Base-by-base conservation (phyloP, 306 rosid genomes). In the Prinsepia uniflora region DNA sequence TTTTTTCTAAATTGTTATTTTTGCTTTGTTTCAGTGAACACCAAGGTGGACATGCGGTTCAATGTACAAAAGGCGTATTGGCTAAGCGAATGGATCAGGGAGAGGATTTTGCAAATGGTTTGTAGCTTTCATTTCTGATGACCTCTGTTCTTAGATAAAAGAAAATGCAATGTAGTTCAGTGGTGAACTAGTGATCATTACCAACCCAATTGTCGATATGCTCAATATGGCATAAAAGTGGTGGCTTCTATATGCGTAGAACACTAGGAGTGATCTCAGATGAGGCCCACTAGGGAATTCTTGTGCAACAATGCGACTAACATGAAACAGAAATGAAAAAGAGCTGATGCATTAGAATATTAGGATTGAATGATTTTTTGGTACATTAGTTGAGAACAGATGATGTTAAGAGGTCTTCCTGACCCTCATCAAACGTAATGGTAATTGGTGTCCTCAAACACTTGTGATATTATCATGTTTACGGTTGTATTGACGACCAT, bases 11-110 rank as follows among this genome's bases (percentile, higher is more conserved):
- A 19, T 49, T 75, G 12, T 55, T 52, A 10, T 34, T 76, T 67
- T 69, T 18, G n/a, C 48, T 34, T 46, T 36, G 18, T 11, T 75
- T 58, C 92, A 88, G 98, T 94, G 87, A 94, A 90, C 75, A 94
- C 97, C 18, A 89, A 94, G 94, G 97, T 94, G 75, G 98, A 94
- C 71, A 94, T 94, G 98, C 97, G 98, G 19, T 94, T 94, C 87
- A 90, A 89, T 66, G 89, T 94, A 63, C 64, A 82, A 70, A 86
- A 87, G 54, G 97, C 96, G 1, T 53, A 81, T 79, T 93, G 98
- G 97, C 83, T 90, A 30, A 81, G 89, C 68, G 90, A 90, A 36
- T 81, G 89, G 80, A 78, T 94, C 75, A 84, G 92, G 83, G 98
- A 94, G 63, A 89, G 43, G 88, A 94, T 94, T 75, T 40, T 87